phyloP scores from a whole-genome alignment of 805 yeast species.

The Kurtzmaniella fragi region DNA sequence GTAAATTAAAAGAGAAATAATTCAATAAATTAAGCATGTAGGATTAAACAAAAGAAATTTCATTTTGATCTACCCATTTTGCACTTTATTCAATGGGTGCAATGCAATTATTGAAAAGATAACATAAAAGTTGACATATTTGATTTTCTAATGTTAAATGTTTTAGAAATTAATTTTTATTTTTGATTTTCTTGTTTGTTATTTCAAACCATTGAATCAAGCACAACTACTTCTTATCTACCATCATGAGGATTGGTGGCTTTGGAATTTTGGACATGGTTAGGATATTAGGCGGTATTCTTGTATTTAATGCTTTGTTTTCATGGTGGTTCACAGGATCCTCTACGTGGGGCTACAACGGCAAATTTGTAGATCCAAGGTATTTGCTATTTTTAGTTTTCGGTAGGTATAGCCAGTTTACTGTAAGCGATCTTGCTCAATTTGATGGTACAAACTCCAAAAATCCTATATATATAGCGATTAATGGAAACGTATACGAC shows the following conservation, averaged over 20 bases:
- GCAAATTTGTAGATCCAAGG: conserved; percentile 41
- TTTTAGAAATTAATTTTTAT: no score
- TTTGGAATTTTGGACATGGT: conserved; percentile 37
- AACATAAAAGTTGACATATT: no score
- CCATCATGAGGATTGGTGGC: background rate
- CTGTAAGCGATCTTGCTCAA: conserved; percentile 42
- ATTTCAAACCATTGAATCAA: no score
- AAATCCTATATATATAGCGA: conserved; percentile 53
- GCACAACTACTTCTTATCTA: no score
- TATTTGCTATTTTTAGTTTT: conserved; percentile 28
- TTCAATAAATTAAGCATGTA: no score
- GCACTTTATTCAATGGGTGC: no score
- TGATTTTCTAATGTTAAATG: no score
- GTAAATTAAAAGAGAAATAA: no score
- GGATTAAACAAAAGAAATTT: no score
- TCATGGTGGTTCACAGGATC: conserved; percentile 59
- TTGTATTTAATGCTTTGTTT: conserved; percentile 41
- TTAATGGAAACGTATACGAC: conserved; percentile 61
- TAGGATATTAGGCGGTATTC: conserved; percentile 41
- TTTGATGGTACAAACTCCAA: conserved; percentile 46
- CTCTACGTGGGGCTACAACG: conserved; percentile 57
- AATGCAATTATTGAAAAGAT: no score
- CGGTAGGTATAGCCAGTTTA: conserved; percentile 20
- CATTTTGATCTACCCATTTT: no score
- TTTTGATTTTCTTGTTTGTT: no score